Base-by-base conservation (phyloP, 2,329 filamentous ascomycete genomes). In the Aspergillus jensenii region DNA sequence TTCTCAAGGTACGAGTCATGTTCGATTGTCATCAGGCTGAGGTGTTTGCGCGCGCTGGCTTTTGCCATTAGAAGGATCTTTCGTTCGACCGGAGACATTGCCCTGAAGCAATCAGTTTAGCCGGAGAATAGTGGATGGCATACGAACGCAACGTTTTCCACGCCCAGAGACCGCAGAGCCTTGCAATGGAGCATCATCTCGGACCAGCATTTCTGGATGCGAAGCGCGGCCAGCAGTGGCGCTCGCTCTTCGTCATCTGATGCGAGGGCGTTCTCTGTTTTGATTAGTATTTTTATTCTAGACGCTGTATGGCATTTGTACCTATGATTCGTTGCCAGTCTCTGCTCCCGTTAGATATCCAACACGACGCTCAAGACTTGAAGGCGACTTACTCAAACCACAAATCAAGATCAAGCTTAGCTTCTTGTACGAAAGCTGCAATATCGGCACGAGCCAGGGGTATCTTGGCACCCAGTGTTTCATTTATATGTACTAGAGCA, bases 161-260 rank as follows among this genome's bases (percentile, higher is more conserved):
- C 76, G 3, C 79, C 80, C 52, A 79, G 76, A 4, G 74, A 73
- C 43, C 79, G 77, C 0, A 84, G 67, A 0, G 81, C 82, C 64
- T 81, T 80, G 47, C 82, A 80, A 56, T 82, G 72, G 1, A 82
- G 74, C 65, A 82, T 83, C 44, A 81, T 79, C 15, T 81, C 75
- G 1, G 80, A 78, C 82, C 82, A 85, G 60, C 81, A 80, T 58
- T 78, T 77, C 62, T 84, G 82, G 0, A 84, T 78, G 2, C 75
- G 74, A 1, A 84, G 68, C 19, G 83, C 83, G 4, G 79, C 68
- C 0, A 78, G 60, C 1, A 80, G 67, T 52, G 73, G 76, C 1
- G 74, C 71, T 33, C 67, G 69, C 43, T 78, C 76, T 23, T 68
- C 43, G 9, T 57, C 52, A 41, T 65, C 61, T 15, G 67, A 62